Base-by-base conservation (phyloP, 768 basidiomycete genomes). In the Coprinopsis cinerea region DNA sequence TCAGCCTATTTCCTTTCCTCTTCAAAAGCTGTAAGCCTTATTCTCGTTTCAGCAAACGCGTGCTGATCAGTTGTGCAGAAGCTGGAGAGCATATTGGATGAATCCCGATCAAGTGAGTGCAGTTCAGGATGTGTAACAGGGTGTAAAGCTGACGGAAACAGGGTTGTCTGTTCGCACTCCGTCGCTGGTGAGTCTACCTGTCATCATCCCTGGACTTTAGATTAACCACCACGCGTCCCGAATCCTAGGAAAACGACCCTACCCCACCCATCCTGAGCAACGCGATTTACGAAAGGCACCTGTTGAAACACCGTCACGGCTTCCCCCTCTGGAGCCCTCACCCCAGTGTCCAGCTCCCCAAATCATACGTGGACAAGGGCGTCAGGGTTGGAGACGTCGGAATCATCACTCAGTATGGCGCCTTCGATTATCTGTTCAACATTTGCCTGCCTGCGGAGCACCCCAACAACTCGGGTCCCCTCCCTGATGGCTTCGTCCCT, bases 351-450 rank as follows among this genome's bases (percentile, higher is more conserved):
- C 51, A 35, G 9, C 52, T 64, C 5, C 61, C 63, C 17, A 44
- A 48, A 3, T 57, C 58, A 17, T 62, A 64, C 41, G 58, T 55
- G 43, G 53, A 49, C 4, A 48, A 57, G 30, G 70, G 69, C 0
- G 59, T 67, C 36, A 62, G 51, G 24, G 68, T 72, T 34, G 71
- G 72, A 1, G 72, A 73, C 45, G 65, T 73, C 10, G 68, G 69
- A 9, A 59, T 70, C n/a, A 51, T 73, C 18, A 60, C 65, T 2
- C 58, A 58, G 14, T 53, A 60, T 44, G 71, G 70, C 41, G 55
- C 53, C 5, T 73, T 74, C 27, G 63, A 65, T 45, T 64, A 66
- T 39, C 61, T 70, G 5, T 73, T 72, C 57, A 72, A 70, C 48
- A 60, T 72, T 6, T 67, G 64, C 35, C 47, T 65, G 1, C 58